Evolutionary conservation across 108 stramenopile species (phyloP).

Genomic region (Skeletonema potamos): DNA sequence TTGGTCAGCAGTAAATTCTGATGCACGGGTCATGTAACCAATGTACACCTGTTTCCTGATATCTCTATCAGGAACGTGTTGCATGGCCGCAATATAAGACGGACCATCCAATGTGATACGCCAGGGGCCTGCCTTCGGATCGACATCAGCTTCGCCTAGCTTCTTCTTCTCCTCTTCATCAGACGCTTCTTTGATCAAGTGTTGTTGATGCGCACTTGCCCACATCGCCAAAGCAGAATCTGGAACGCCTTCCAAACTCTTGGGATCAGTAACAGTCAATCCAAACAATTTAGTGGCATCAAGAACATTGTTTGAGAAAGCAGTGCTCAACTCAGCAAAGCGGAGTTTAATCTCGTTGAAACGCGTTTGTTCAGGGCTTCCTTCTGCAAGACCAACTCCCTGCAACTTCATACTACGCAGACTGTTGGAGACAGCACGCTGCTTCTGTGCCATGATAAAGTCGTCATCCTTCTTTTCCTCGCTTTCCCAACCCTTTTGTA

Average conservation of each 20-base stretch:
- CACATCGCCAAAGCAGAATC: conserved; percentile 89
- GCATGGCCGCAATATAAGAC: conserved; percentile 92
- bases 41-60: conserved; percentile 91
- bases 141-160: conserved; percentile 61
- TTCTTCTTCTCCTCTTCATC: conserved; percentile 42
- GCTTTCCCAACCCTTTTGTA: conserved; percentile 56
- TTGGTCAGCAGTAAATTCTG: conserved; percentile 48
- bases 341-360: conserved; percentile 95
- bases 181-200: conserved; percentile 45
- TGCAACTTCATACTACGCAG: conserved; percentile 84
- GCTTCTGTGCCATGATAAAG: conserved; percentile 67
- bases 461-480: conserved; percentile 23
- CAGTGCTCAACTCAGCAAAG: conserved; percentile 83
- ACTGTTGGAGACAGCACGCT: conserved; percentile 77
- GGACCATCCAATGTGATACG: conserved; percentile 93
- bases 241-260: conserved; percentile 87
- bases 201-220: conserved; percentile 72
- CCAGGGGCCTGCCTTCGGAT: conserved; percentile 91
- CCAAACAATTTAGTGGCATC: conserved; percentile 95
- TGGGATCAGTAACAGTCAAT: conserved; percentile 66
- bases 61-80: conserved; percentile 81
- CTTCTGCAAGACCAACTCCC: conserved; percentile 93
- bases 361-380: conserved; percentile 66
- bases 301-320: conserved; percentile 95
- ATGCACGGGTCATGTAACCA: conserved; percentile 86